Percentiles rank a stretch among this genome's conserved stretches.
phyloP scores from a whole-genome alignment of 1,284 basidiomycete species.

The Rhodotorula mucilaginosa region DNA sequence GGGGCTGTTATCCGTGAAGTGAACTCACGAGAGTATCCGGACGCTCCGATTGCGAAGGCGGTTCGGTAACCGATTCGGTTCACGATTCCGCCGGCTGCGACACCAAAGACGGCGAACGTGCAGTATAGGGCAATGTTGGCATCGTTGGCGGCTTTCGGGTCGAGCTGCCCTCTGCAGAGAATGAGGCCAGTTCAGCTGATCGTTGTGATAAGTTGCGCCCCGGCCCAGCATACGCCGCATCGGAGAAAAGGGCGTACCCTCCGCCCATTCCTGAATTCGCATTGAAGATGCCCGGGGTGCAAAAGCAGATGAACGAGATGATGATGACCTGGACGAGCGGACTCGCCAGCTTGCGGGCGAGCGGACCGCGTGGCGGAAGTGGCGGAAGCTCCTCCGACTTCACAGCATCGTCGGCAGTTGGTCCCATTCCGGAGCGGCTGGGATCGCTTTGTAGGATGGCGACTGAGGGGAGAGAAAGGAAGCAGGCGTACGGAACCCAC shows the following conservation, averaged over 20 bases:
- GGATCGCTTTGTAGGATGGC: not conserved
- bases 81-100: slow-evolving; percentile 60
- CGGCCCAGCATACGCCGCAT: slow-evolving; percentile 9
- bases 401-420: not conserved
- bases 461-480: not conserved
- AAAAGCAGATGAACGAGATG: slow-evolving; percentile 63
- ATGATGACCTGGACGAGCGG: slow-evolving; percentile 57
- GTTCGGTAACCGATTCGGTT: slow-evolving; percentile 70
- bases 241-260: not conserved
- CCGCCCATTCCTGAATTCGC: slow-evolving; percentile 35
- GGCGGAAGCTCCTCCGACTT: slow-evolving; percentile 13
- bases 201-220: too few species aligned
- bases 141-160: slow-evolving; percentile 32
- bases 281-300: slow-evolving; percentile 44
- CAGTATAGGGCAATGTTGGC: slow-evolving; percentile 32
- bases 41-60: slow-evolving; percentile 68
- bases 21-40: slow-evolving; percentile 55
- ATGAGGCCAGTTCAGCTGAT: not conserved
- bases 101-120: slow-evolving; percentile 39
- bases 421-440: not conserved
- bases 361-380: slow-evolving; percentile 19
- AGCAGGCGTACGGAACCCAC: not conserved
- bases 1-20: not conserved
- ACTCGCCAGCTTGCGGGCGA: slow-evolving; percentile 51
- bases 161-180: slow-evolving; percentile 2